phyloP scores from a whole-genome alignment of 208 protist genomes.

The Herpetomonas tarakana region DNA sequence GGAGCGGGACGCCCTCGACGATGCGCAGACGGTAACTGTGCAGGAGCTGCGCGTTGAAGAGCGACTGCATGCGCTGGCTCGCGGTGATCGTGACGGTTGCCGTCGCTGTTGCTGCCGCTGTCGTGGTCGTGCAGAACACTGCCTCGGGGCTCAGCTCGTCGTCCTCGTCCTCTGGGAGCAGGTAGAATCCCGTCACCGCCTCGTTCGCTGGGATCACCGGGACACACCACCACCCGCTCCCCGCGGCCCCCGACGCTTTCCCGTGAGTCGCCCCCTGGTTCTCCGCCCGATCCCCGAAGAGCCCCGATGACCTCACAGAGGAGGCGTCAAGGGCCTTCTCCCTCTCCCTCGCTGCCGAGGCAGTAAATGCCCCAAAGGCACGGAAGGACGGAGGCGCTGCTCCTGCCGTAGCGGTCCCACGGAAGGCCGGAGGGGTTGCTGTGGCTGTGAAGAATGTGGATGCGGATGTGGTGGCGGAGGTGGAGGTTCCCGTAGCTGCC shows the following conservation, averaged over 20 bases:
- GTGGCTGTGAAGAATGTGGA: neutral
- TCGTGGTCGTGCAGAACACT: neutral
- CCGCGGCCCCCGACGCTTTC: neutral
- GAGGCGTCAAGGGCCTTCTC: too few relatives aligned
- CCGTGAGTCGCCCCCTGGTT: neutral
- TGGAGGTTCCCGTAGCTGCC: neutral
- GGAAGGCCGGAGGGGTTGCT: too few relatives aligned
- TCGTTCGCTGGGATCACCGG: slow-evolving; percentile 3
- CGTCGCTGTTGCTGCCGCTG: neutral
- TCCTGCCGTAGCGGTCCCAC: too few relatives aligned
- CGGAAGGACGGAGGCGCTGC: too few relatives aligned
- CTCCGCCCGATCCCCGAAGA: too few relatives aligned
- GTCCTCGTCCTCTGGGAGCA: neutral
- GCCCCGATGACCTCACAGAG: too few relatives aligned
- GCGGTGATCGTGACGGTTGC: neutral
- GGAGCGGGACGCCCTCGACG: slow-evolving; percentile 30
- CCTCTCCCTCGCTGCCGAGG: too few relatives aligned
- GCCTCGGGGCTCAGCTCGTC: neutral
- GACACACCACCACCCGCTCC: neutral
- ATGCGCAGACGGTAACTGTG: slow-evolving; percentile 43
- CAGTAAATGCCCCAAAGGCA: too few relatives aligned
- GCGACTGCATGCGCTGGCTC: slow-evolving; percentile 5
- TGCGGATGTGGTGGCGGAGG: neutral
- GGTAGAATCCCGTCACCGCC: neutral
- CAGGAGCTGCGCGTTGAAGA: slow-evolving; percentile 47